These are phyloP conservation scores for Verticillium albo-atrum DNA, from an alignment of 2,329 filamentous ascomycete genomes.

Conservation along the genomic window DNA sequence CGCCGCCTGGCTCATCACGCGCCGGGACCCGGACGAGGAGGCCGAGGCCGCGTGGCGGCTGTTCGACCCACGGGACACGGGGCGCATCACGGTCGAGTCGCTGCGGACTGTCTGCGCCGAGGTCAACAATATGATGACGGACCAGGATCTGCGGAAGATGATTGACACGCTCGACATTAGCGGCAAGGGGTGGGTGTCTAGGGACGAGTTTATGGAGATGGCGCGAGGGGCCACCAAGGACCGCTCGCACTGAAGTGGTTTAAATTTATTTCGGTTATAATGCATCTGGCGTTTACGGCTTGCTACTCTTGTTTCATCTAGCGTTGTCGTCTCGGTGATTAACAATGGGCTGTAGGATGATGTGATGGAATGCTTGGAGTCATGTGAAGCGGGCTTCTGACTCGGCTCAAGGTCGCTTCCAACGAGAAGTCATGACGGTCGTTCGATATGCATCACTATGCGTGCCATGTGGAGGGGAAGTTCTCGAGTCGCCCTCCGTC, in stretches of 20 bases:
- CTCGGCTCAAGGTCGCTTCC: no score
- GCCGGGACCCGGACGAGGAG: conserved; percentile 84
- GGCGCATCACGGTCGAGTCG: conserved; percentile 84
- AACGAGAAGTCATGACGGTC: no score
- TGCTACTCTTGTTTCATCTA: not conserved
- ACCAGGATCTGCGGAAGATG: conserved; percentile 92
- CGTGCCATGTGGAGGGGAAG: conserved; percentile 44
- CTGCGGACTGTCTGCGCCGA: conserved; percentile 83
- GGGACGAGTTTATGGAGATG: conserved; percentile 66
- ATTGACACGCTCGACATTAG: conserved; percentile 97
- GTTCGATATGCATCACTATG: not conserved
- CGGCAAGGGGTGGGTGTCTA: conserved; percentile 74
- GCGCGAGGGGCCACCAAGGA: conserved; percentile 2
- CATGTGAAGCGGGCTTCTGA: no score
- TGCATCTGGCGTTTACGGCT: not conserved
- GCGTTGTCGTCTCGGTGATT: no score
- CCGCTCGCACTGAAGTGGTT: not conserved
- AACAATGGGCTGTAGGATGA: no score
- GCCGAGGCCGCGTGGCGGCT: conserved; percentile 86
- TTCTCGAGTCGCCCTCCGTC: conserved; percentile 59
- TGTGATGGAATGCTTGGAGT: no score
- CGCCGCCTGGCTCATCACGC: conserved; percentile 74
- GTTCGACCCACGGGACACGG: conserved; percentile 91
- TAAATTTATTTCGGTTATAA: not conserved
- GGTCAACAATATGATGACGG: conserved; percentile 76